These are phyloP conservation scores for Yamadazyma trypodendri DNA, from an alignment of 1,139 yeast species.

Conservation along the genomic window DNA sequence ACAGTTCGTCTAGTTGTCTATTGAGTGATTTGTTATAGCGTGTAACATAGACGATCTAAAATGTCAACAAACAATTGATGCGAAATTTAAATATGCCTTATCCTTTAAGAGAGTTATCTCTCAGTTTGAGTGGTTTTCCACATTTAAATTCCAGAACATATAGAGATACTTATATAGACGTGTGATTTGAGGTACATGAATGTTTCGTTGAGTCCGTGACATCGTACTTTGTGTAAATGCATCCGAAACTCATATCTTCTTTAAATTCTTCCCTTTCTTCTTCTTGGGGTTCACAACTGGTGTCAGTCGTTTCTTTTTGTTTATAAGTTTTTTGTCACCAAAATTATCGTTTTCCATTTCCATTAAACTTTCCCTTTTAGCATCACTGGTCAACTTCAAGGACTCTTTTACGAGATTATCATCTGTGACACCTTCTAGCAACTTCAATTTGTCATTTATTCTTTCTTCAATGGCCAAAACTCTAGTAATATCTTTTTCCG, in stretches of 20 bases:
- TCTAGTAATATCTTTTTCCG: constrained; percentile 82
- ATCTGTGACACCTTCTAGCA: constrained; percentile 70
- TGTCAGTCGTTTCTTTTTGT: constrained; percentile 42
- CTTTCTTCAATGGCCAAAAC: constrained; percentile 85
- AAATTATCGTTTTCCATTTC: constrained; percentile 91
- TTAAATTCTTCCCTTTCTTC: constrained; percentile 1
- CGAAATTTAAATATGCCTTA: not conserved
- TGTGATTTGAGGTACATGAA: too few relatives aligned
- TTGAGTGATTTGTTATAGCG: not conserved
- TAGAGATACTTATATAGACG: too few relatives aligned
- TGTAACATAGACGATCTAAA: constrained; percentile 5
- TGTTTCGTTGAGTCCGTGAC: too few relatives aligned
- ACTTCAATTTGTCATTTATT: constrained; percentile 72
- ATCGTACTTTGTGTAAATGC: too few relatives aligned
- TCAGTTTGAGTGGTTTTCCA: too few relatives aligned
- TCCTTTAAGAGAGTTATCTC: too few relatives aligned
- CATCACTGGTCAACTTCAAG: constrained; percentile 67
- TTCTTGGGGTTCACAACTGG: constrained; percentile 1
- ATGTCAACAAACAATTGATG: constrained; percentile 1
- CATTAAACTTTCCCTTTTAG: constrained; percentile 86
- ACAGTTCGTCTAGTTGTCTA: not conserved
- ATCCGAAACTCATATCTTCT: not conserved
- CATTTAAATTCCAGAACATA: too few relatives aligned
- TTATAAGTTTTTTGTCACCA: constrained; percentile 68
- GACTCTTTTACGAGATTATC: constrained; percentile 72